Base-by-base conservation (phyloP, 225 moss, liverwort and hornwort genomes). In the Polytrichum commune region DNA sequence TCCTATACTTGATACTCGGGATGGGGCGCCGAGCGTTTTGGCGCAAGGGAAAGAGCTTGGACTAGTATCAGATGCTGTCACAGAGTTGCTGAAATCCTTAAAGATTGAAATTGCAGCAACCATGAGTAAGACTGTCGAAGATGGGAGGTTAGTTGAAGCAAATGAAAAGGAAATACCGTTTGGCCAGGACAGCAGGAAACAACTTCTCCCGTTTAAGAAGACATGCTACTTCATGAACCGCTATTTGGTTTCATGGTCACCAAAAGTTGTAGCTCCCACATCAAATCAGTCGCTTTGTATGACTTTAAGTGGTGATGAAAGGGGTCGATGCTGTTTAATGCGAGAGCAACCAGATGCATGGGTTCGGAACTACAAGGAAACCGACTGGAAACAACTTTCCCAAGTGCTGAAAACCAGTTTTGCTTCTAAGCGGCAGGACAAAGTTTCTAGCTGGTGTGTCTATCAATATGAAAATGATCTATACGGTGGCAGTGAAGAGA, bases 301-400 rank as follows among this genome's bases (percentile, higher is more conserved):
- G 80, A 81, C 79, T 35, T 69, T 77, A 57, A 88, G 84, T 64
- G 84, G 84, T 7, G 81, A 67, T 70, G 76, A 69, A 54, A 56
- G 71, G 73, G 73, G 83, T 54, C 69, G 80, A 69, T 92, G 96
- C 83, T 86, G 82, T 77, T 77, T 93, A 26, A 65, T 86, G 53
- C 80, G 84, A 57, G 81, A 88, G 71, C 62, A 71, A 28, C 78
- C 86, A 7, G 66, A 32, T 72, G 79, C 80, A 32, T 88, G 80
- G 81, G 77, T 93, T 27, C 89, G 96, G 30, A 86, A 86, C 76
- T 97, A 85, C 56, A 71, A 89, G 77, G 92, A 94, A 22, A 69
- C 76, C 63, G 97, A 98, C 57, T 89, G 72, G 69, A 64, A 76
- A 18, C 79, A 84, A 61, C 79, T 98, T 22, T 67, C 81, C 56